These are phyloP conservation scores for Begonia loranthoides DNA, from an alignment of 306 rosid genomes.

Conservation along the genomic window DNA sequence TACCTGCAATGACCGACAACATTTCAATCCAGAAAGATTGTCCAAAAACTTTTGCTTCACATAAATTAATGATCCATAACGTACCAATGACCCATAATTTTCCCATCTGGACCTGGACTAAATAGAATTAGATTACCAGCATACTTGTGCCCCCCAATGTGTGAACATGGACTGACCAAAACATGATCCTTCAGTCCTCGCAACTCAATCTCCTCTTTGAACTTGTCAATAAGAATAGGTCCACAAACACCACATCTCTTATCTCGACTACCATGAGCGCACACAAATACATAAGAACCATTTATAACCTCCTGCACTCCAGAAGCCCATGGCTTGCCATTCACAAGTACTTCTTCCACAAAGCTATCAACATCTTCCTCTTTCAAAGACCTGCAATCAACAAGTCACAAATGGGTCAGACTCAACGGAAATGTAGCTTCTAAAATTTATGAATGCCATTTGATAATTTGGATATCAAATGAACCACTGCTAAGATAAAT, in stretches of 20 bases:
- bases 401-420: slow-evolving; percentile 1
- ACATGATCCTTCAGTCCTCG: slow-evolving; percentile 56
- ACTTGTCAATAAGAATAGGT: slow-evolving; percentile 57
- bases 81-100: slow-evolving; percentile 72
- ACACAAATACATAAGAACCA: slow-evolving; percentile 77
- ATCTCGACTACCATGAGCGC: slow-evolving; percentile 90
- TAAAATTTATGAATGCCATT: too few species aligned
- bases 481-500: too few species aligned
- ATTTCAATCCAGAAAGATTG: slow-evolving; percentile 4
- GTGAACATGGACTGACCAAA: slow-evolving; percentile 65
- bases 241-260: slow-evolving; percentile 94
- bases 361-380: slow-evolving; percentile 62
- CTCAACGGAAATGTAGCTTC: too few species aligned
- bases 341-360: slow-evolving; percentile 76
- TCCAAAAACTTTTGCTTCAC: too few species aligned
- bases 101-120: slow-evolving; percentile 47
- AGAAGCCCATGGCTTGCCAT: slow-evolving; percentile 46
- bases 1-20: slow-evolving; percentile 39
- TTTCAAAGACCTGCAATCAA: slow-evolving; percentile 45
- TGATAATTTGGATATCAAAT: too few species aligned
- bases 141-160: slow-evolving; percentile 83
- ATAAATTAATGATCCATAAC: slow-evolving; percentile 3
- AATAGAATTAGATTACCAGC: slow-evolving; percentile 77
- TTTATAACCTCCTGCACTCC: slow-evolving; percentile 30
- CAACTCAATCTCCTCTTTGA: slow-evolving; percentile 41